phyloP scores from a whole-genome alignment of 2,329 filamentous ascomycete species.

The Hymenoscyphus albidus region DNA sequence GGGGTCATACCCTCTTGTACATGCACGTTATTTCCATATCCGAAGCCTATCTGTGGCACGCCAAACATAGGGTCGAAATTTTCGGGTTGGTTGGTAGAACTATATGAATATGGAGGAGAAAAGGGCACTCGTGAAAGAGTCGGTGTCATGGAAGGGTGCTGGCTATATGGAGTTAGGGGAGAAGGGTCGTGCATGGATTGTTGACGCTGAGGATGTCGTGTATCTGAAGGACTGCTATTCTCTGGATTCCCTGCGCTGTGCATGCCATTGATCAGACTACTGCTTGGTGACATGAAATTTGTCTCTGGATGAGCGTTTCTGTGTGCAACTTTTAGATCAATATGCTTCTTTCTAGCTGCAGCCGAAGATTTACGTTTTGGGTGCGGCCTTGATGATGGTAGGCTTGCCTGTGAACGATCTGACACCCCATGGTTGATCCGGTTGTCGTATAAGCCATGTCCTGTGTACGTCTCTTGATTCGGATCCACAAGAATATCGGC shows the following conservation, averaged over 20 bases:
- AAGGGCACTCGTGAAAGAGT: constrained; percentile 31
- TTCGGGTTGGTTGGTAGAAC: constrained; percentile 24
- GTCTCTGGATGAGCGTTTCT: constrained; percentile 33
- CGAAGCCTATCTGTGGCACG: constrained; percentile 48
- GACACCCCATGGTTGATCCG: constrained; percentile 34
- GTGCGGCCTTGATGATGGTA: constrained; percentile 13
- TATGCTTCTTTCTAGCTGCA: constrained; percentile 31
- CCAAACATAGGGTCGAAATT: constrained; percentile 59
- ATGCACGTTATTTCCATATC: constrained; percentile 35
- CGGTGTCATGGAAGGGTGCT: constrained; percentile 16
- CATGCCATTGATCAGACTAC: constrained; percentile 19
- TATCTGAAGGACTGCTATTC: constrained; percentile 6
- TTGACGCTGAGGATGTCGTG: constrained; percentile 8
- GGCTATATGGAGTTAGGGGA: constrained; percentile 16
- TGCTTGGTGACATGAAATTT: constrained; percentile 30
- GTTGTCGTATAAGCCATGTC: constrained; percentile 46
- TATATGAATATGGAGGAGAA: constrained; percentile 34
- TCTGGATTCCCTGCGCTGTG: constrained; percentile 6
- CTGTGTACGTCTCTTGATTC: constrained; percentile 51
- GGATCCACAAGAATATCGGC: constrained; percentile 62
- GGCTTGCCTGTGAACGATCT: not conserved
- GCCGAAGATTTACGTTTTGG: constrained; percentile 22
- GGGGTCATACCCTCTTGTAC: constrained; percentile 38
- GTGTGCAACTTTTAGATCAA: constrained; percentile 33
- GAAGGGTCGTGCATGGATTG: constrained; percentile 20